These are phyloP conservation scores for Stagonosporopsis tanaceti DNA, from an alignment of 2,329 filamentous ascomycete species.

Conservation along the genomic window DNA sequence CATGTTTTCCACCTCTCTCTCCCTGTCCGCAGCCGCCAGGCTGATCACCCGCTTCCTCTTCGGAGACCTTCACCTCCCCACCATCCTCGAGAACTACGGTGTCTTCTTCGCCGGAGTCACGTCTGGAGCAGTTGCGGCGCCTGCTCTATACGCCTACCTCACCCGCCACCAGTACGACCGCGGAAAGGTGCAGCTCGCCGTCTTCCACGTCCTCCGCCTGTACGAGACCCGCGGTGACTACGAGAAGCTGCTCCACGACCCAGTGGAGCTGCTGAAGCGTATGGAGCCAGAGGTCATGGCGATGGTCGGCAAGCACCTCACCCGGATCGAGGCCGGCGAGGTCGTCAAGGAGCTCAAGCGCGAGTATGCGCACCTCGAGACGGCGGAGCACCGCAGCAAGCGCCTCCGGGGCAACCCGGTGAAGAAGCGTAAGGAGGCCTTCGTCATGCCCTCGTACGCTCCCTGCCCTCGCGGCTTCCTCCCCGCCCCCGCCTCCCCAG, in stretches of 20 bases:
- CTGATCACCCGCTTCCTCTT: constrained; percentile 18
- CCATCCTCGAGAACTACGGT: constrained; percentile 4
- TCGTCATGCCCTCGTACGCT: not conserved
- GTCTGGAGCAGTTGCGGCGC: not conserved
- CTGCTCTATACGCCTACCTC: constrained; percentile 15
- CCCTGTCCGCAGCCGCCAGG: constrained; percentile 13
- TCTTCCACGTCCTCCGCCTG: constrained; percentile 22
- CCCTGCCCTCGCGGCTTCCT: not conserved
- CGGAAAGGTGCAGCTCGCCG: constrained; percentile 25
- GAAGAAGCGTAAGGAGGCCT: not conserved
- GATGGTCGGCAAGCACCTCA: constrained; percentile 16
- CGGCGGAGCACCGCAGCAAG: not conserved
- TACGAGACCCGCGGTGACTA: not conserved
- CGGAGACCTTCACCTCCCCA: constrained; percentile 10
- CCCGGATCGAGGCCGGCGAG: constrained; percentile 9
- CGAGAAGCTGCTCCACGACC: not conserved
- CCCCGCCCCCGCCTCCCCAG: not conserved
- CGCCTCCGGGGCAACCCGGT: not conserved
- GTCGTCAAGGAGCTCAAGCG: constrained; percentile 16
- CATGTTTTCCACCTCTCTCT: not conserved
- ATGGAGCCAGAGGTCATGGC: constrained; percentile 19
- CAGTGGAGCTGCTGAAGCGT: constrained; percentile 4
- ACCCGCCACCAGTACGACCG: constrained; percentile 7
- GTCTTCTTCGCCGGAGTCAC: constrained; percentile 13
- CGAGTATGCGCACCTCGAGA: not conserved